Percentiles rank a stretch among this genome's conserved stretches.
Evolutionary conservation across 148 eudicot species (phyloP).

Genomic region (Euryodendron excelsum): DNA sequence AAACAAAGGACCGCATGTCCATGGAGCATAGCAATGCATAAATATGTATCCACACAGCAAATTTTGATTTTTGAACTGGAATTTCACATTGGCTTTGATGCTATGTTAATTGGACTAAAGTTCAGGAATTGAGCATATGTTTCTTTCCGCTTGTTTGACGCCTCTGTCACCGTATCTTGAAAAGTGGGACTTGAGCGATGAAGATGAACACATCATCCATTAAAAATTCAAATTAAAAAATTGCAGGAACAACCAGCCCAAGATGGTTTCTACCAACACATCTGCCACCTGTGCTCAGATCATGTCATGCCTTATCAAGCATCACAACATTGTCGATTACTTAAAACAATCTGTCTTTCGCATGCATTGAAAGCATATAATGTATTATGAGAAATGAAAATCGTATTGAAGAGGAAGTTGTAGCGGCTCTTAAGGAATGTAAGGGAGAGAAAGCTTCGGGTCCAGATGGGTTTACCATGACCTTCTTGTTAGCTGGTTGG

Average conservation of each 20-base stretch:
- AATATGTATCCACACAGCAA: background rate
- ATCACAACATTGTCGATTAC: background rate
- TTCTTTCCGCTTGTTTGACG: background rate
- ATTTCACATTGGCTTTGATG: background rate
- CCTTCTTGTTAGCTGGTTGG: no score
- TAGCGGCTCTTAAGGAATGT: no score
- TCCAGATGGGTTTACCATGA: no score
- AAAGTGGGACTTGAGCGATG: background rate
- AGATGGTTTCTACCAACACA: background rate
- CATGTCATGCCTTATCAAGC: background rate
- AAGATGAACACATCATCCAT: background rate
- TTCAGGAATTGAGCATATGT: background rate
- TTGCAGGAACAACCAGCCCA: background rate
- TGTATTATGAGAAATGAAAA: no score
- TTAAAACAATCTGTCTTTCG: background rate
- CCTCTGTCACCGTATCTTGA: background rate
- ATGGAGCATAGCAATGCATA: background rate
- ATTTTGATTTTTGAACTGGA: background rate
- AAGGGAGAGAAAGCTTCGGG: no score
- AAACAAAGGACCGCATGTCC: background rate
- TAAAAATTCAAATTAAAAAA: background rate
- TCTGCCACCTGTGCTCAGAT: background rate
- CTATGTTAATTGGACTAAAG: background rate
- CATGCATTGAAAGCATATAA: background rate
- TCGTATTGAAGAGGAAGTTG: no score